These are phyloP conservation scores for Penicillium ucsense DNA, from an alignment of 495 filamentous ascomycete species.

Conservation along the genomic window DNA sequence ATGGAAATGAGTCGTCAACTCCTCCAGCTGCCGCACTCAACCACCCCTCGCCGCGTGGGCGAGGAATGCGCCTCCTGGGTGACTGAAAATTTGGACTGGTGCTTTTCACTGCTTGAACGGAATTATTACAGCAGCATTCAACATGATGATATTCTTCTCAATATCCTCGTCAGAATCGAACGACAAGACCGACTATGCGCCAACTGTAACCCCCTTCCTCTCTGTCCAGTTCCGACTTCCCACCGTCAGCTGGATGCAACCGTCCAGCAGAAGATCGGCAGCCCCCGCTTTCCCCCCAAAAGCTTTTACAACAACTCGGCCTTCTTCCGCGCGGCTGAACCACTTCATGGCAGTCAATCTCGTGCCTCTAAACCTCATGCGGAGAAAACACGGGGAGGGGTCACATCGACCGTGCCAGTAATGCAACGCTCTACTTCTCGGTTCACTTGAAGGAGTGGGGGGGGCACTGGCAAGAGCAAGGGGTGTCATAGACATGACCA, in stretches of 20 bases:
- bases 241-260: conserved; percentile 10
- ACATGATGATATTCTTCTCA: too few species aligned
- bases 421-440: conserved; percentile 19
- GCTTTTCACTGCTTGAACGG: too few species aligned
- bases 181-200: too few species aligned
- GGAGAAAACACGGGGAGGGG: conserved; percentile 19
- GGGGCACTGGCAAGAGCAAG: conserved; percentile 3
- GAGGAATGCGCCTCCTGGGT: too few species aligned
- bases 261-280: conserved; percentile 7
- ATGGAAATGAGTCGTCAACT: too few species aligned
- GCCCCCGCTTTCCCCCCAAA: neutral
- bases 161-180: too few species aligned
- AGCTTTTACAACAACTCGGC: neutral
- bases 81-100: too few species aligned
- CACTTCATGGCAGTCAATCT: neutral
- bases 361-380: conserved; percentile 3
- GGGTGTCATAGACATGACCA: conserved; percentile 4
- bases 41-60: too few species aligned
- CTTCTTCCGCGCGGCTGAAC: neutral
- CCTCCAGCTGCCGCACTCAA: too few species aligned
- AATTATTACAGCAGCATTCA: too few species aligned
- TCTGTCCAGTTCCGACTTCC: too few species aligned
- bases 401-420: neutral
- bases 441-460: neutral
- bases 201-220: too few species aligned